Conservation (phyloP, 2,329 filamentous ascomycete species). For the Hymenoscyphus scutula region DNA sequence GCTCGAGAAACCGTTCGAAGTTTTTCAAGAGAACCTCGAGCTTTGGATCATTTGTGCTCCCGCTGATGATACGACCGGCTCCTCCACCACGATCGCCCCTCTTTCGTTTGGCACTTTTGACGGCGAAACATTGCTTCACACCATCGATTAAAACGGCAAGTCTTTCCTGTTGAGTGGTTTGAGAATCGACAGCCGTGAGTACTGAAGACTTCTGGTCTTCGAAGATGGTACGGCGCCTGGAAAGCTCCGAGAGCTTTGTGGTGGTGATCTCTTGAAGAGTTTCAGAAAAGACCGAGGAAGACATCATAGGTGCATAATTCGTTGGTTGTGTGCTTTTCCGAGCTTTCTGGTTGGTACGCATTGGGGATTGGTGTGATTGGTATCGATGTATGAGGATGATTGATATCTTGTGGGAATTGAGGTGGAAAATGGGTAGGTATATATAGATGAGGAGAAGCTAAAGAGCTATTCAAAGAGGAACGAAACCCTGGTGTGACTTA, state of each 20-base stretch:
- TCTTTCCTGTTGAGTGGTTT: constrained; percentile 38
- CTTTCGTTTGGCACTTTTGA: constrained; percentile 21
- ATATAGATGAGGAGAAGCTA: no score
- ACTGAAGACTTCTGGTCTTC: constrained; percentile 45
- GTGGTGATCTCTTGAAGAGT: constrained; percentile 54
- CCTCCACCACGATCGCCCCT: constrained; percentile 15
- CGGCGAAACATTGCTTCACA: constrained; percentile 35
- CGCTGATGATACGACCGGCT: constrained; percentile 19
- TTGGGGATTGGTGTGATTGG: no score
- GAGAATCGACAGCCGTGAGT: constrained; percentile 33
- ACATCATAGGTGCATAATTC: constrained; percentile 30
- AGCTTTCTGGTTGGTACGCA: no score
- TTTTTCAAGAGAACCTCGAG: constrained; percentile 38
- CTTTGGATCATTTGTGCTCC: constrained; percentile 19
- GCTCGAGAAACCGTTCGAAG: constrained; percentile 51
- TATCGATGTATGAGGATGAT: no score
- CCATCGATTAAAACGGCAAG: constrained; percentile 36
- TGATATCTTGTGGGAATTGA: no score
- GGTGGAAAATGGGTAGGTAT: no score
- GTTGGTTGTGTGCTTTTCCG: no score
- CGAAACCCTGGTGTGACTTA: no score
- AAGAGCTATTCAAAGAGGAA: no score
- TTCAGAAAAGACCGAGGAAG: constrained; percentile 46
- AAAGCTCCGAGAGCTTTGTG: constrained; percentile 56
- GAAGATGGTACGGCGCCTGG: constrained; percentile 50